Conservation (phyloP, 1,284 basidiomycete species). For the Microbotryum violaceum region DNA sequence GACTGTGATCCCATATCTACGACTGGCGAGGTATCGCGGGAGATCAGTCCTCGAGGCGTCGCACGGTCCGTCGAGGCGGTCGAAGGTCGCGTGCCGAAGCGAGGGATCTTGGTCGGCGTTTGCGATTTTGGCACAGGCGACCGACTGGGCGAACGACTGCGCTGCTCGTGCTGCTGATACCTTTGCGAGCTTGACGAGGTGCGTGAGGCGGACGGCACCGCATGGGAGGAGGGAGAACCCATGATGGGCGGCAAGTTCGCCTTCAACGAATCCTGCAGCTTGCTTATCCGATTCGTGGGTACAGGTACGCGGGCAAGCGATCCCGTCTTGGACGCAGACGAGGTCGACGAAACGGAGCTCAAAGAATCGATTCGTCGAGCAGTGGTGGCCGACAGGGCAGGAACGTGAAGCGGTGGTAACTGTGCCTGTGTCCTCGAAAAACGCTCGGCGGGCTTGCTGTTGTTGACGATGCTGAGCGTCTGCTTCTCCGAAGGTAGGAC, state of each 20-base stretch:
- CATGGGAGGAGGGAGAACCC: conserved; percentile 62
- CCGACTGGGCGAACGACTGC: conserved; percentile 5
- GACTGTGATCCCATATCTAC: conserved; percentile 32
- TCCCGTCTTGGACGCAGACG: conserved; percentile 42
- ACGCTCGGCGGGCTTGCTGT: conserved; percentile 53
- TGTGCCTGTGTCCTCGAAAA: conserved; percentile 56
- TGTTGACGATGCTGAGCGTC: conserved; percentile 26
- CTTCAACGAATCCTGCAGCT: conserved; percentile 30
- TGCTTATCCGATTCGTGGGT: conserved; percentile 9
- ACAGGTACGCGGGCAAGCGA: not conserved
- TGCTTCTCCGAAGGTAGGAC: conserved; percentile 15
- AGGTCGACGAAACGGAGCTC: conserved; percentile 20
- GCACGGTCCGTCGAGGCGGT: too few species aligned
- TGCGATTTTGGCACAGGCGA: conserved; percentile 31
- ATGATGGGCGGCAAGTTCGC: conserved; percentile 69
- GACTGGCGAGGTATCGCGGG: conserved; percentile 56
- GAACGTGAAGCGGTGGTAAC: conserved; percentile 79
- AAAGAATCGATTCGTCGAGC: conserved; percentile 55
- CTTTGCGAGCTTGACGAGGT: not conserved
- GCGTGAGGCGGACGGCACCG: not conserved
- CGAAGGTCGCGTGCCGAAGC: conserved; percentile 37
- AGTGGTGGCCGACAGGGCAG: conserved; percentile 66
- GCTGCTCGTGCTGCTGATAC: not conserved
- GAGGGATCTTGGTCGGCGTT: conserved; percentile 84
- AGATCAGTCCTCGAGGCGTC: not conserved